Base-by-base conservation (phyloP, 805 yeast species). In the Komagataella mondaviorum region DNA sequence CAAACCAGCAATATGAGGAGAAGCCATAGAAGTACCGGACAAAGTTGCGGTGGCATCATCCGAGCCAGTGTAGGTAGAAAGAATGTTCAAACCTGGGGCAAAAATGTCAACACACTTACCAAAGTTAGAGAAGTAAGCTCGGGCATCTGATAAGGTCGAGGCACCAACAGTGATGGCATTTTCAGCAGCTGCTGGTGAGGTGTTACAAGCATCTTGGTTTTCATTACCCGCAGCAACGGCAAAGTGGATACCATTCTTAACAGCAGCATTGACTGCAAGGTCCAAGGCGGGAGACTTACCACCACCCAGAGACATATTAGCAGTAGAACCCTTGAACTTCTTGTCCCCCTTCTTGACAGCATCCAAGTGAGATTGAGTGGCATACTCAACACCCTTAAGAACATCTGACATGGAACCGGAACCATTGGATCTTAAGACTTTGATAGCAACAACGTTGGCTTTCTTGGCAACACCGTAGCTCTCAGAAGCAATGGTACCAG, bases 141-240 rank as follows among this genome's bases (percentile, higher is more conserved):
- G 88, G 51, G 80, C 73, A 64, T 93, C 98, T 51, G 85, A 78
- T 59, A 86, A 75, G 52, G 95, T 85, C 10, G 96, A 83, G 20
- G 99, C 98, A 66, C 97, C 99, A 49, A 91, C 98, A 48, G 96
- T 88, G 61, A 91, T 78, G 47, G 96, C 88, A 52, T 77, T 77
- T 56, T 75, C 83, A 48, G 95, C 90, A 52, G 89, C 76, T 48
- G 97, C 96, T 51, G 98, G 98, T 4, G 96, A 89, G 51, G 81
- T 78, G 66, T 81, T 78, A 76, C 98, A 91, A 52, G 98, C 96
- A 66, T 90, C 95, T 59, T 82, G 86, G 65, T 86, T 84, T 63
- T 86, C 95, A 67, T 91, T 90, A 71, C 97, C 98, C 30, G 97
- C 96, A 49, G 98, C 97, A 56, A 88, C 96, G 44, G 96, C 95